These are phyloP conservation scores for Pythium monospermum DNA, from an alignment of 352 stramenopile species.

Conservation along the genomic window DNA sequence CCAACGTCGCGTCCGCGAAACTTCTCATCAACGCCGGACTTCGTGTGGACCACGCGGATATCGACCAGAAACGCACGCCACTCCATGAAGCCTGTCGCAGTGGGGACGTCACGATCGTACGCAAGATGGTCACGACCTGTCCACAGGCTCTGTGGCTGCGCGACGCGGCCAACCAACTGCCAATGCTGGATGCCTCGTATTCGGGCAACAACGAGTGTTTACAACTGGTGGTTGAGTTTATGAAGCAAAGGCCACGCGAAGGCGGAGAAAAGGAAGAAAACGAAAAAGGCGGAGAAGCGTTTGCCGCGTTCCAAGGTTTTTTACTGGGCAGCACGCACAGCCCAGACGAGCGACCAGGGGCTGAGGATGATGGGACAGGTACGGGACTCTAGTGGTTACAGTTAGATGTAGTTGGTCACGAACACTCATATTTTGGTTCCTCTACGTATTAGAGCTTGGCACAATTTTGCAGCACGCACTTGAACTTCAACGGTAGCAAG, in stretches of 20 bases:
- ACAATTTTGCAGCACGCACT: too few species aligned
- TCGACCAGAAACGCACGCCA: slow-evolving; percentile 2
- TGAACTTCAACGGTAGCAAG: too few species aligned
- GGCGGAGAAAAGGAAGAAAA: neutral
- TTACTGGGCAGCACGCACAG: too few species aligned
- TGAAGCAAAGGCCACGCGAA: neutral
- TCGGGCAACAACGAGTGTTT: neutral
- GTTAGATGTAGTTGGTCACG: too few species aligned
- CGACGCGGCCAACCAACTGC: slow-evolving; percentile 3
- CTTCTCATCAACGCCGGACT: slow-evolving; percentile 13
- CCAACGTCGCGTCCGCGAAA: slow-evolving; percentile 10
- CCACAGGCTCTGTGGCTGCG: slow-evolving; percentile 5
- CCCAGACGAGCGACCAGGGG: too few species aligned
- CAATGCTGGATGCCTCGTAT: neutral
- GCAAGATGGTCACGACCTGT: slow-evolving; percentile 1
- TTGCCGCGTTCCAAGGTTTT: too few species aligned
- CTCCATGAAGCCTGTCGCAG: slow-evolving; percentile 21
- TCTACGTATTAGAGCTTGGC: too few species aligned
- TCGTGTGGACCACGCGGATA: slow-evolving; percentile 8
- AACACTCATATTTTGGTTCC: too few species aligned
- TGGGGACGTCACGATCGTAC: slow-evolving; percentile 2
- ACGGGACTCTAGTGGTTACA: too few species aligned
- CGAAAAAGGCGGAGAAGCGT: neutral
- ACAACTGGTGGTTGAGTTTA: too few species aligned
- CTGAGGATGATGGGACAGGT: neutral